Evolutionary conservation across 139 green algal species (phyloP), one percentile per base, ranked within the genome.

Genomic region (Medakamo hakoo): DNA sequence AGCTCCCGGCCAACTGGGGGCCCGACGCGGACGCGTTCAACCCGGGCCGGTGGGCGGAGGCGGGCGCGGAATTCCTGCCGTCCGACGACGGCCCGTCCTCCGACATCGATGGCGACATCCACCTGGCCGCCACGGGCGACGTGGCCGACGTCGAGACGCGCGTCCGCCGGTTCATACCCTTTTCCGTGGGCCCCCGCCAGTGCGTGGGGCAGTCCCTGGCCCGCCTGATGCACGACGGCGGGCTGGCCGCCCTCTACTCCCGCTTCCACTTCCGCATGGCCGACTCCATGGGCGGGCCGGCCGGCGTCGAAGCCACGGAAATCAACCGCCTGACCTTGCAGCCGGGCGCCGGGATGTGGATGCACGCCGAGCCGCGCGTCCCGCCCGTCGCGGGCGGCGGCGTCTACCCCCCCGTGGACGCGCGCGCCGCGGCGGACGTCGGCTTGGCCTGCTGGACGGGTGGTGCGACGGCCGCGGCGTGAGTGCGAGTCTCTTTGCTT

Each of bases 141-240:
- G 96, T 99, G 88, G 88, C 98, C 60, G 89, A 98, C 71, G 69
- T 91, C 61, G 91, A 91, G 0, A 96, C 95, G 70, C 88, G 97
- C 72, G 87, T 96, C 55, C 71, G 85, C 1, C 73, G 86, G 55
- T 69, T 83, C 48, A 26, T 84, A 49, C 73, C 64, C 22, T 84
- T 75, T 64, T 93, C 94, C 71, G 86, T 83, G 67, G 69, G 72
- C 24, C 93, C 96, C 80, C 78, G 92, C 27, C 93, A 99, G 80
- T 67, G 62, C 27, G 59, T 67, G 3, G 62, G 62, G 16, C 62
- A 61, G 27, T 67, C 62, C 26, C 62, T 67, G 49, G 62, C 62
- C 4, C 9, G 26, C 26, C 40, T 67, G 22, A 67, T 67, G 62
- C 62, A 67, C 27, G 52, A 67, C 5, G 49, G 40, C 26, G 49